Evolutionary conservation across 2,329 filamentous ascomycete genomes (phyloP), one percentile per base, ranked within the genome.

Genomic region (Monilinia vaccinii-corymbosi): DNA sequence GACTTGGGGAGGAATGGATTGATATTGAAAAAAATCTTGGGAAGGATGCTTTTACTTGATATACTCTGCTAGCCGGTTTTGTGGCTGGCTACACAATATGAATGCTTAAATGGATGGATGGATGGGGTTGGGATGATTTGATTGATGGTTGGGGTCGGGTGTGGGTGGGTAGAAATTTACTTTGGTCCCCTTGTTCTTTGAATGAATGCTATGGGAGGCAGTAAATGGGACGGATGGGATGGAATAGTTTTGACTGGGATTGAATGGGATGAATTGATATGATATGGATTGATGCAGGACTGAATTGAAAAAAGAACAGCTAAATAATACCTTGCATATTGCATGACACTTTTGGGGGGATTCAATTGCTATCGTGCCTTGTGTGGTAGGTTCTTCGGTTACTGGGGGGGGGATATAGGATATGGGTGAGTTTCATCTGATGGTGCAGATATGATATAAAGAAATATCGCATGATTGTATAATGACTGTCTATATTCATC

Each of bases 321-420:
- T 14, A 42, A 55, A 32, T 23, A 55, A 44, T 44, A 44, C 51
- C 51, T 55, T 55, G 40, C 38, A 55, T 44, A 21, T 55, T 49
- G 46, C 46, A 32, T 49, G n/a, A 32, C 14, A 34, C 1, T 21
- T 11, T 34, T 34, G 9, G 46, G 28, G 46, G 11, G 18, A 14
- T 34, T 48, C 4, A 3, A 13, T 48, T 21, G 18, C 14, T 28
- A 2, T 28, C 8, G 2, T 16, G 11, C n/a, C 11, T 48, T 48
- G 21, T 14, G 21, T 18, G n/a, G 10, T 49, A 16, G 21, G 18
- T 49, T 28, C 25, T 28, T 3, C 3, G 25, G 28, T 8, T 49
- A 5, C 2, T 4, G 18, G 32, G 3, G 10, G 4, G 46, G 28
- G 28, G 11, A 11, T 49, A 5, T 5, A 49, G 1, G 2, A 8